These are phyloP conservation scores for Pholiota microspora DNA, from an alignment of 768 basidiomycete species.

Conservation along the genomic window DNA sequence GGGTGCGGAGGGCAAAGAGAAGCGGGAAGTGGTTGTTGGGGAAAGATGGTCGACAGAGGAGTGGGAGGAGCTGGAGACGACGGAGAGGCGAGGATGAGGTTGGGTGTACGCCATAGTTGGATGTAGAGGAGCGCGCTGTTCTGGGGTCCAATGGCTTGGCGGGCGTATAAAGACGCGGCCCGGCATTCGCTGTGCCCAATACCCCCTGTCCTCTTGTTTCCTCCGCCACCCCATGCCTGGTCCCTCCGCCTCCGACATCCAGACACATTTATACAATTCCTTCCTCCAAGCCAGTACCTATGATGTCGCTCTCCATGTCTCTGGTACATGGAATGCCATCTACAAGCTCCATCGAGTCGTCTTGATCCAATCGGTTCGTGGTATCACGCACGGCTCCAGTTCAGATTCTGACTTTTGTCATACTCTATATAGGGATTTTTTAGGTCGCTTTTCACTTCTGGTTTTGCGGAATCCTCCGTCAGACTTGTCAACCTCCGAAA, in stretches of 20 bases:
- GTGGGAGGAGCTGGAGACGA: constrained; percentile 60
- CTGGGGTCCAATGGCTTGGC: constrained; percentile 19
- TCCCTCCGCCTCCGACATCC: constrained; percentile 55
- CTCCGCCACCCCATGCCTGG: constrained; percentile 38
- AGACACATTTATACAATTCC: constrained; percentile 73
- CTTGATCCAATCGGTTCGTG: constrained; percentile 78
- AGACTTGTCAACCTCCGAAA: constrained; percentile 23
- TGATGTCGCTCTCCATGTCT: constrained; percentile 73
- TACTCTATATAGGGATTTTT: constrained; percentile 70
- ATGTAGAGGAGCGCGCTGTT: constrained; percentile 3
- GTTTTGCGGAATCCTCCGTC: constrained; percentile 62
- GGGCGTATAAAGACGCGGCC: constrained; percentile 13
- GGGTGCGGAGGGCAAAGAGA: constrained; percentile 63
- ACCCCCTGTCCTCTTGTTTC: constrained; percentile 13
- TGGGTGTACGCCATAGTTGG: constrained; percentile 62
- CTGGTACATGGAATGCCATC: constrained; percentile 62
- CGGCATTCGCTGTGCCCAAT: background rate
- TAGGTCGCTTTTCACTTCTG: constrained; percentile 79
- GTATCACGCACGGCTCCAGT: background rate
- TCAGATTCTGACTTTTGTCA: background rate
- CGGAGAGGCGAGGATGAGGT: constrained; percentile 66
- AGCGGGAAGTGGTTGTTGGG: constrained; percentile 63
- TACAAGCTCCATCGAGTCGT: constrained; percentile 85
- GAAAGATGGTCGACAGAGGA: constrained; percentile 50
- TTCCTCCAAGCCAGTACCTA: constrained; percentile 71